A percentile compares a stretch with the other conserved stretches of the same genome.
Conservation (phyloP, 805 yeast genomes). For the Nakazawaea populi region DNA sequence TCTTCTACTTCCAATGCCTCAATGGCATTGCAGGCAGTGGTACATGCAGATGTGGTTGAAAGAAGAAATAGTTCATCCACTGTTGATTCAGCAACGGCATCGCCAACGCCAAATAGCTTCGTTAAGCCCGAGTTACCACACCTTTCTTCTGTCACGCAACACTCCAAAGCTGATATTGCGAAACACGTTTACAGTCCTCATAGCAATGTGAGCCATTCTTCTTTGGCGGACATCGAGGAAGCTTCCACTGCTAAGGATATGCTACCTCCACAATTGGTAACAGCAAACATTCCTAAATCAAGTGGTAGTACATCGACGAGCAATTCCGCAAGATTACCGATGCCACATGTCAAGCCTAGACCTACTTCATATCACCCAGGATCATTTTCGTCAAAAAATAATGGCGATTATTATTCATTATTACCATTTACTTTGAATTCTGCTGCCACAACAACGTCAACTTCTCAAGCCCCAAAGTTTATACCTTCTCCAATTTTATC, state of each 20-base stretch:
- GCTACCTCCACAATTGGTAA: slow-evolving; percentile 19
- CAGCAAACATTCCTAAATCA: slow-evolving; percentile 5
- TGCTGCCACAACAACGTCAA: neutral
- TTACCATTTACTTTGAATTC: slow-evolving; percentile 16
- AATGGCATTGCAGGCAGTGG: slow-evolving; percentile 67
- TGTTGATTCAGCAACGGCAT: slow-evolving; percentile 8
- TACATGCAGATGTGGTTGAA: slow-evolving; percentile 47
- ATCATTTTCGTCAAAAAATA: slow-evolving; percentile 23
- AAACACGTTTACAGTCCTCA: neutral
- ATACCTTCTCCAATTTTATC: neutral
- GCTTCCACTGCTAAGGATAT: slow-evolving; percentile 6
- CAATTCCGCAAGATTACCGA: slow-evolving; percentile 30
- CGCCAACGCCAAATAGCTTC: slow-evolving; percentile 14
- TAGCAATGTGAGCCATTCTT: slow-evolving; percentile 1
- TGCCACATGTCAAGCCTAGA: slow-evolving; percentile 57
- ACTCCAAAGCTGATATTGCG: no score
- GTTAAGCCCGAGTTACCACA: no score
- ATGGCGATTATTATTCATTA: slow-evolving; percentile 22
- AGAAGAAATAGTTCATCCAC: slow-evolving; percentile 25
- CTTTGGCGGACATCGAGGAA: slow-evolving; percentile 1
- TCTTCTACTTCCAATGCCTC: slow-evolving; percentile 45
- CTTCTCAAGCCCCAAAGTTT: neutral
- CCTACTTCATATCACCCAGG: slow-evolving; percentile 84
- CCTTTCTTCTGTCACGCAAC: no score
- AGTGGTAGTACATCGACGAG: slow-evolving; percentile 11